A percentile compares a stretch with the other conserved stretches of the same genome.
Conservation (phyloP, 257 asterid species). For the Solanum piurae region DNA sequence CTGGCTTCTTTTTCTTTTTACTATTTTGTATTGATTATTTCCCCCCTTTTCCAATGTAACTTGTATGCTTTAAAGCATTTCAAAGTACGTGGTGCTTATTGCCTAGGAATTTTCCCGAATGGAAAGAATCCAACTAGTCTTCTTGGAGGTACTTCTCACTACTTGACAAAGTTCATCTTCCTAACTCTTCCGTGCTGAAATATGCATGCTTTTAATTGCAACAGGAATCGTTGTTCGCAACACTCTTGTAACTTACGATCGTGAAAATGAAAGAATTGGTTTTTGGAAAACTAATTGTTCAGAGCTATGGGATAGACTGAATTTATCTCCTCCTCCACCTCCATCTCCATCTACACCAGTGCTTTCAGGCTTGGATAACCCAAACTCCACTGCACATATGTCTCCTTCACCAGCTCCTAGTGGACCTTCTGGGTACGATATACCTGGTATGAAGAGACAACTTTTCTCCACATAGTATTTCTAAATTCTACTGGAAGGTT, state of each 20-base stretch:
- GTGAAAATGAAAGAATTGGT: conserved; percentile 80
- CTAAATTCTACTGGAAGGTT: not conserved
- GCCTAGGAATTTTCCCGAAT: conserved; percentile 93
- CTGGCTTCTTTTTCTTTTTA: not conserved
- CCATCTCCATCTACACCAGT: conserved; percentile 4
- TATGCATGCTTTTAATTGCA: not conserved
- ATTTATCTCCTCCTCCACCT: conserved; percentile 17
- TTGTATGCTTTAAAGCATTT: conserved; percentile 49
- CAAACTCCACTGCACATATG: conserved; percentile 20
- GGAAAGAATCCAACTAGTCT: conserved; percentile 98
- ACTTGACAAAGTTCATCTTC: not conserved
- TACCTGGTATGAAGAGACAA: conserved; percentile 36
- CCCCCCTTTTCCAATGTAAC: not conserved
- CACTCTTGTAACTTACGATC: conserved; percentile 91
- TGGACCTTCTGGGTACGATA: conserved; percentile 27
- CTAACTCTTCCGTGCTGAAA: not conserved
- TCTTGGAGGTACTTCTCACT: conserved; percentile 65
- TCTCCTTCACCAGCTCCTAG: conserved; percentile 54
- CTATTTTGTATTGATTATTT: not conserved
- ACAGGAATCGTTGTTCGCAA: conserved; percentile 90
- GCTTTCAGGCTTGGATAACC: conserved; percentile 18
- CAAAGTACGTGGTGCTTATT: conserved; percentile 87
- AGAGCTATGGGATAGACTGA: conserved; percentile 83
- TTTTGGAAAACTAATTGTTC: conserved; percentile 97
- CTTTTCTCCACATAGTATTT: not conserved